Evolutionary conservation across 495 filamentous ascomycete genomes (phyloP).

Genomic region (Astrothelium subdiscretum): DNA sequence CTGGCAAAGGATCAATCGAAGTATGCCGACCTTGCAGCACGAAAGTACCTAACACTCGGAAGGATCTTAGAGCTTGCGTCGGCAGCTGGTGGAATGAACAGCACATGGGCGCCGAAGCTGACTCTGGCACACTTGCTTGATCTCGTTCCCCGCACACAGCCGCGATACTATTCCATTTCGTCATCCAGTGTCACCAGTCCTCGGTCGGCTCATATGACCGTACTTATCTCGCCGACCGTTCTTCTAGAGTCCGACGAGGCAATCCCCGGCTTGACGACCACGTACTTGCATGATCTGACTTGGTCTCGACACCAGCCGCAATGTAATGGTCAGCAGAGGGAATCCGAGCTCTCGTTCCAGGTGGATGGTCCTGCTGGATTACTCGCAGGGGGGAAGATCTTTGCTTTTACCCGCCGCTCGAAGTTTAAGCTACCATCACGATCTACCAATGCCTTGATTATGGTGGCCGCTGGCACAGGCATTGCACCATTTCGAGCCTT

Average conservation of each 20-base stretch:
- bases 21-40: slow-evolving; percentile 27
- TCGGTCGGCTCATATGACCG: too few relatives aligned
- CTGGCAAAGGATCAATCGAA: slow-evolving; percentile 28
- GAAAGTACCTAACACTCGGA: slow-evolving; percentile 33
- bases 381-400: slow-evolving; percentile 25
- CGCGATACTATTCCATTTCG: slow-evolving; percentile 46
- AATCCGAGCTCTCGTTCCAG: background rate
- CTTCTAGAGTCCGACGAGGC: slow-evolving; percentile 26
- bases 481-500: slow-evolving; percentile 40
- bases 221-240: slow-evolving; percentile 34
- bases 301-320: slow-evolving; percentile 22
- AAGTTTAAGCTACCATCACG: slow-evolving; percentile 37
- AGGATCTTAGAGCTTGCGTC: slow-evolving; percentile 27
- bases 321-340: slow-evolving; percentile 26
- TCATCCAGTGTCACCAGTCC: slow-evolving; percentile 37
- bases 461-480: slow-evolving; percentile 39
- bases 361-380: slow-evolving; percentile 24
- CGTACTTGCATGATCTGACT: slow-evolving; percentile 37
- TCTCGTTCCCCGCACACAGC: slow-evolving; percentile 31
- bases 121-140: slow-evolving; percentile 37
- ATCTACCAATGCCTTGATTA: slow-evolving; percentile 29
- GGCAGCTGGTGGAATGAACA: background rate
- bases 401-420: slow-evolving; percentile 34
- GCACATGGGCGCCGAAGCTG: slow-evolving; percentile 30
- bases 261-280: slow-evolving; percentile 36